Base-by-base conservation (phyloP, 2,329 filamentous ascomycete genomes). In the Lachnellula arida region DNA sequence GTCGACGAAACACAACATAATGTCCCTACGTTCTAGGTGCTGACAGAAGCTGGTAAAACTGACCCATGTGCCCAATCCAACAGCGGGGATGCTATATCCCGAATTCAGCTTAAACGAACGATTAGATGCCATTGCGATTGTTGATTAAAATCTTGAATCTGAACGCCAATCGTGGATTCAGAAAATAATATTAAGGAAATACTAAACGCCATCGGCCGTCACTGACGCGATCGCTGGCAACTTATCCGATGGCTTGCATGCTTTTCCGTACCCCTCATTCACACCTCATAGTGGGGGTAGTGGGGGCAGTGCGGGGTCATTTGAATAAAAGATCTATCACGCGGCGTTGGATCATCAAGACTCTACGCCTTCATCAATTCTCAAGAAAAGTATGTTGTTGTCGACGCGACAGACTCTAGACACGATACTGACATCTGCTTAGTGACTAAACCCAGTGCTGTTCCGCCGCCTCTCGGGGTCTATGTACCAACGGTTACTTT, bases 401-500 rank as follows among this genome's bases (percentile, higher is more conserved):
- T 40, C 17, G 5, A 40, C 3, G 15, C 15, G 37, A 3, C 37
- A 17, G 2, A 9, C 8, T 40, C 3, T 6, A 15, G 37, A 17
- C 15, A n/a, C 5, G 37, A 40, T n/a, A 40, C 37, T 40, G 37
- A 40, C 37, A 6, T 17, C 37, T 17, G 37, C 37, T 2, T 40
- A 40, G 37, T 40, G 37, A 15, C 37, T 9, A 17, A 40, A 14
- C 9, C 15, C 37, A 17, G 37, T 40, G 11, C 53, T 8, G 3
- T 19, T 28, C 32, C 44, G 6, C 77, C 76, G 43, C 75, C 76
- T 9, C 71, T 75, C 46, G 79, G 79, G 54, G 76, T 81, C 63
- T 80, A 77, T 65, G 78, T 80, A 48, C 79, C 78, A 22, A 77
- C 83, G 44, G 81, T 82, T 34, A 85, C 82, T 43, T 85, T 85